Base-by-base conservation (phyloP, 352 stramenopile species). In the Salisapilia sapeloensis region DNA sequence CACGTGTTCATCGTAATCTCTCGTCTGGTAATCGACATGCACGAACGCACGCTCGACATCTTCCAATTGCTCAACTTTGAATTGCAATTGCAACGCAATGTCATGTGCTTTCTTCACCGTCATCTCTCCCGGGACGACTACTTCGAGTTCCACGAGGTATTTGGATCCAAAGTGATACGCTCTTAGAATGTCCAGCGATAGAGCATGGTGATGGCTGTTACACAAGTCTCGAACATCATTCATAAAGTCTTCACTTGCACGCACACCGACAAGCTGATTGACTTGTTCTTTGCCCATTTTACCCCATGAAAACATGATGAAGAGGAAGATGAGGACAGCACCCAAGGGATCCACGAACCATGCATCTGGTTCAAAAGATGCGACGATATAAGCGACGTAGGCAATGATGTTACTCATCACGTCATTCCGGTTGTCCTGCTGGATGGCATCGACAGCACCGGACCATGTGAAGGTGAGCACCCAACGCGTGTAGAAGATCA, bases 391-490 rank as follows among this genome's bases (percentile, higher is more conserved):
- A 3, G 84, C 84, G 0, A 79, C 38, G 20, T 91, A 67, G 13
- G 86, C 86, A 3, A 96, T 78, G 24, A 56, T 67, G 46, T 97
- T 97, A 46, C 58, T 89, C 3, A 96, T 41, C 17, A 74, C 77
- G 58, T 97, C 90, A 54, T 97, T 97, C 49, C 76, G 80, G 53
- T 97, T 92, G 71, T 97, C 87, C 54, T 95, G 71, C 6, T 74
- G 61, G 32, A 81, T 76, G 17, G 61, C 61, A 14, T 65, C 47
- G 4, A 74, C 61, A 12, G 59, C 58, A 3, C 43, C 46, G 1
- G 61, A 78, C 34, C 61, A 53, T 9, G 56, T 64, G 1, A 45
- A 49, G 40, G 58, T 69, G 29, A 77, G 50, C 18, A 71, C 59
- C 56, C 56, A 76, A 9, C 46, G 38, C 4, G 60, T 76, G 44